A percentile compares a stretch with the other conserved stretches of the same genome.
These are phyloP conservation scores for Syzygium syzygioides DNA, from an alignment of 441 rosid species.

Conservation along the genomic window DNA sequence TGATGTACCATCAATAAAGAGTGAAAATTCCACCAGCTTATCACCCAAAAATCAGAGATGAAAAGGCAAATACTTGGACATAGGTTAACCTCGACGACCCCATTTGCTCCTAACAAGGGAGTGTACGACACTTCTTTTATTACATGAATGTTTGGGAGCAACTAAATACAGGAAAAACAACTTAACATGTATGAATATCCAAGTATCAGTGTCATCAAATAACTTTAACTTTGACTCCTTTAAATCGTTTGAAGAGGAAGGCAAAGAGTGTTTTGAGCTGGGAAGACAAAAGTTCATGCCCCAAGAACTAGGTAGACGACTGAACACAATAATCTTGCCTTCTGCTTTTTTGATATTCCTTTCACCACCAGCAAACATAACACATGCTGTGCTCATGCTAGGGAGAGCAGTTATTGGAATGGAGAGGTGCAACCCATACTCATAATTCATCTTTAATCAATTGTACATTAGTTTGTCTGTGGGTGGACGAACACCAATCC, in stretches of 20 bases:
- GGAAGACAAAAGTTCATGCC: too few species aligned
- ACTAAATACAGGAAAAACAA: too few species aligned
- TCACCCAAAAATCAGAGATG: neutral
- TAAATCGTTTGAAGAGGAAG: neutral
- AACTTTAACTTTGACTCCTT: neutral
- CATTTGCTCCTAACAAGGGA: neutral
- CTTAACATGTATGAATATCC: neutral
- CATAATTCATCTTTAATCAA: too few species aligned
- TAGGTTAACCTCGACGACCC: neutral
- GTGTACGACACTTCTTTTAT: fast-evolving
- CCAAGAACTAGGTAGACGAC: fast-evolving
- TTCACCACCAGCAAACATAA: too few species aligned
- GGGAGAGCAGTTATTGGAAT: too few species aligned
- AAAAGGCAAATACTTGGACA: neutral
- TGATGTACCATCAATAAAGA: neutral
- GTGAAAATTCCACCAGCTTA: neutral
- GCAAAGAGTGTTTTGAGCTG: too few species aligned
- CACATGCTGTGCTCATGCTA: neutral
- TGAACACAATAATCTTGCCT: too few species aligned
- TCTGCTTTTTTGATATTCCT: too few species aligned
- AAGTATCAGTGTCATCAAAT: neutral
- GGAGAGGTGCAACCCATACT: neutral
- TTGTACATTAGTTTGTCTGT: too few species aligned
- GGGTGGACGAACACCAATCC: too few species aligned
- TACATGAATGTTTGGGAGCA: too few species aligned